These are phyloP conservation scores for Odonthalia washingtoniensis DNA, from an alignment of 31 red algal genomes.

Conservation along the genomic window DNA sequence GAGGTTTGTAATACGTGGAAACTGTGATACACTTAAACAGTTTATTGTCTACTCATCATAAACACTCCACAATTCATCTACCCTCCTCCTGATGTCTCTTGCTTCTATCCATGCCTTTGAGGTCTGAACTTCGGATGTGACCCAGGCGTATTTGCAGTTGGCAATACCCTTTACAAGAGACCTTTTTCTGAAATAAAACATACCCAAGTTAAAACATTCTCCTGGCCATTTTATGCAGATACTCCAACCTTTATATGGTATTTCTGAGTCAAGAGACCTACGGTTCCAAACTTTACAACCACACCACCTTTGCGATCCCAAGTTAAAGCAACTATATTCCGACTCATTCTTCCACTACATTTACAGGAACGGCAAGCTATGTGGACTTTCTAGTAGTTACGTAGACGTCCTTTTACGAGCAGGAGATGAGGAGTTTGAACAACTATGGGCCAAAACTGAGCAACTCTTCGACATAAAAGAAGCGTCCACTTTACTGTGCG, in stretches of 20 bases:
- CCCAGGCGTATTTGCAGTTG: too few relatives aligned
- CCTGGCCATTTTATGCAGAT: conserved; percentile 30
- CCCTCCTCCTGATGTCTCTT: conserved; percentile 23
- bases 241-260: conserved; percentile 18
- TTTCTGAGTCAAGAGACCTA: too few relatives aligned
- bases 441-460: not conserved
- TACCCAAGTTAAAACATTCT: conserved; percentile 43
- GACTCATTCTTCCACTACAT: conserved; percentile 45
- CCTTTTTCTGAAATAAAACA: conserved; percentile 29
- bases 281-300: conserved; percentile 30
- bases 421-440: not conserved
- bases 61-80: conserved; percentile 17
- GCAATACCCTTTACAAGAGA: conserved; percentile 35
- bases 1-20: conserved; percentile 36
- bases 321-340: conserved; percentile 2
- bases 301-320: conserved; percentile 15
- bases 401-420: conserved; percentile 35
- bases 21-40: conserved; percentile 32
- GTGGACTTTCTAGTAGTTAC: conserved; percentile 32
- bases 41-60: conserved; percentile 52
- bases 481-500: not conserved
- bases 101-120: conserved; percentile 27
- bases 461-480: conserved; percentile 13
- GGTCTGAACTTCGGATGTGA: conserved; percentile 52
- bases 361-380: not conserved